Conservation (phyloP, 208 protist species). For the Leishmania aethiopica region DNA sequence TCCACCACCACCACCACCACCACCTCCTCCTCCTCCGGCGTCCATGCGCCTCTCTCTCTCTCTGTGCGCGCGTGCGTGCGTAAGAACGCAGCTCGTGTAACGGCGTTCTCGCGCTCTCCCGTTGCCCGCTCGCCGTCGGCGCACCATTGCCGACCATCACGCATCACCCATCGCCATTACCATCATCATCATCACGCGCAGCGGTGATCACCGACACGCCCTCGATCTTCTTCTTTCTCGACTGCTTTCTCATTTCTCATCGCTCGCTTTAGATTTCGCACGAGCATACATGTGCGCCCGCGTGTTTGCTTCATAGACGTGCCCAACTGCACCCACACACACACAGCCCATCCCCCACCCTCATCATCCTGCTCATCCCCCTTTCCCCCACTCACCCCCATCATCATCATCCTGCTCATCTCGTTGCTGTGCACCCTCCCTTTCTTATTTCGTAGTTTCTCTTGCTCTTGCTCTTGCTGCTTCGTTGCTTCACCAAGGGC, state of each 20-base stretch:
- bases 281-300: background rate
- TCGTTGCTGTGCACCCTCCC: background rate
- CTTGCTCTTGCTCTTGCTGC: background rate
- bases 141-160: background rate
- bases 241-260: background rate
- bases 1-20: too few species aligned
- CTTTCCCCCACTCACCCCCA: background rate
- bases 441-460: background rate
- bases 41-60: too few species aligned
- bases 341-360: background rate
- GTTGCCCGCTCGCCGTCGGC: too few species aligned
- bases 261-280: background rate
- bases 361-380: background rate
- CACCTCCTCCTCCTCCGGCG: too few species aligned
- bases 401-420: background rate
- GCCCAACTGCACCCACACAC: background rate
- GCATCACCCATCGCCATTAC: background rate
- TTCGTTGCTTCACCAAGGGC: background rate
- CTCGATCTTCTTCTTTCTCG: background rate
- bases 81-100: background rate
- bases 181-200: background rate
- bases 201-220: background rate
- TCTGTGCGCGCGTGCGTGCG: background rate
- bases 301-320: background rate
- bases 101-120: background rate